A percentile compares a stretch with the other conserved stretches of the same genome.
These are phyloP conservation scores for Catharanthus roseus DNA, from an alignment of 257 asterid genomes.

Conservation along the genomic window DNA sequence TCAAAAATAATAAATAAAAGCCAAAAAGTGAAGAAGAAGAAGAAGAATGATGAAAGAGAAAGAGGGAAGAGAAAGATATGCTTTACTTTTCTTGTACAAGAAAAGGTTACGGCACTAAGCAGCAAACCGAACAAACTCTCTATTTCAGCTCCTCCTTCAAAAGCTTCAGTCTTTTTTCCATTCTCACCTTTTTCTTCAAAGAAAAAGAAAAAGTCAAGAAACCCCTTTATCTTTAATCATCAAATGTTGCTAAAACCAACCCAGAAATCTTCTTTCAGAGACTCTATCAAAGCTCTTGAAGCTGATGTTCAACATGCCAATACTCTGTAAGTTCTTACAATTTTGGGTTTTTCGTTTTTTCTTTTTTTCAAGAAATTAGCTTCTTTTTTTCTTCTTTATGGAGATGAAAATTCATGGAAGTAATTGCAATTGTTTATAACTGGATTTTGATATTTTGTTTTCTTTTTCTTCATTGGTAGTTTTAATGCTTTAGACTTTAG, in stretches of 20 bases:
- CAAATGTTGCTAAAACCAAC: slow-evolving; percentile 45
- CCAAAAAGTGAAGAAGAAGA: no score
- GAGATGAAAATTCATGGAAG: background rate
- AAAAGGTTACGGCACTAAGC: slow-evolving; percentile 41
- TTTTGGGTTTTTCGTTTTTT: background rate
- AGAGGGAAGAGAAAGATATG: slow-evolving; percentile 28
- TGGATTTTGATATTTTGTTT: background rate
- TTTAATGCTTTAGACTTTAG: background rate
- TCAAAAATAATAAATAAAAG: no score
- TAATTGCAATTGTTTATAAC: background rate
- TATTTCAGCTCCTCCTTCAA: slow-evolving; percentile 14
- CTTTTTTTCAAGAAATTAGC: background rate
- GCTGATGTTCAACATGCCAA: slow-evolving; percentile 74
- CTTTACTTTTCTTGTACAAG: slow-evolving; percentile 47
- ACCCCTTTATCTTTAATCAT: slow-evolving; percentile 3
- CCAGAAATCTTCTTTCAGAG: slow-evolving; percentile 45
- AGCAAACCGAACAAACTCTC: slow-evolving; percentile 18
- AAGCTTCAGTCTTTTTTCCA: slow-evolving; percentile 12
- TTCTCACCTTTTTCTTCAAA: background rate
- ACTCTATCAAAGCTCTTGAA: slow-evolving; percentile 60
- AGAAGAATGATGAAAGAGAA: no score
- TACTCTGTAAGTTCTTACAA: slow-evolving; percentile 35
- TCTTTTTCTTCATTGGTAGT: background rate
- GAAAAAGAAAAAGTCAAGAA: background rate
- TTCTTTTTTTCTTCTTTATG: background rate